Base-by-base conservation (phyloP, 2,329 filamentous ascomycete genomes). In the Aureobasidium sp. region DNA sequence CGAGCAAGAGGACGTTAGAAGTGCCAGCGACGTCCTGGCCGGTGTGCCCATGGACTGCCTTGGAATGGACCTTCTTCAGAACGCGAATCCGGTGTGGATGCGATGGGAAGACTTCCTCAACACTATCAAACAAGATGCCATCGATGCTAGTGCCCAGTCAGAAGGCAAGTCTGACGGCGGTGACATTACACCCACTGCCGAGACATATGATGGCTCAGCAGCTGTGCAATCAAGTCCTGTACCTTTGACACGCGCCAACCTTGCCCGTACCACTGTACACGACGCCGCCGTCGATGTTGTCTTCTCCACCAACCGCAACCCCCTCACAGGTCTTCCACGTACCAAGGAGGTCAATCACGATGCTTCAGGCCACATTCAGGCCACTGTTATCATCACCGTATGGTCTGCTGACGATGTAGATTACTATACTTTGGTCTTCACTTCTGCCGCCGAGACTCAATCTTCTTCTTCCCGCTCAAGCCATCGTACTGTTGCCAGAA, bases 341-440 rank as follows among this genome's bases (percentile, higher is more conserved):
- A 64, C 64, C 3, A 57, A 55, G 21, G 52, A 62, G 7, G 54
- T 37, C 47, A 47, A 60, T 15, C 39, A 41, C 27, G 54, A 58
- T 15, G 47, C 42, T 10, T 29, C 50, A 9, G 54, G 45, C 16
- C 74, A 79, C 36, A 72, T 84, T 0, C 83, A 83, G 65, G 86
- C 88, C 29, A 87, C 86, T 65, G 89, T 91, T 86, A 89, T 91
- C 50, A 83, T 91, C 27, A 88, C 86, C 0, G 82, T 89, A 6
- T 92, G 88, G 86, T 78, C 83, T n/a, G 83, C 88, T 42, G 83
- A 88, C 45, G 79, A 81, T 25, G 82, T 86, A 66, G 83, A 81
- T 10, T 91, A 87, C 72, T 91, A 86, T 69, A 91, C 87, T 1
- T 75, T 91, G 62, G 90, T 87, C 0, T 91, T 92, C 64, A 91